Evolutionary conservation across 768 basidiomycete species (phyloP).

Genomic region (Cantharellus anzutake): DNA sequence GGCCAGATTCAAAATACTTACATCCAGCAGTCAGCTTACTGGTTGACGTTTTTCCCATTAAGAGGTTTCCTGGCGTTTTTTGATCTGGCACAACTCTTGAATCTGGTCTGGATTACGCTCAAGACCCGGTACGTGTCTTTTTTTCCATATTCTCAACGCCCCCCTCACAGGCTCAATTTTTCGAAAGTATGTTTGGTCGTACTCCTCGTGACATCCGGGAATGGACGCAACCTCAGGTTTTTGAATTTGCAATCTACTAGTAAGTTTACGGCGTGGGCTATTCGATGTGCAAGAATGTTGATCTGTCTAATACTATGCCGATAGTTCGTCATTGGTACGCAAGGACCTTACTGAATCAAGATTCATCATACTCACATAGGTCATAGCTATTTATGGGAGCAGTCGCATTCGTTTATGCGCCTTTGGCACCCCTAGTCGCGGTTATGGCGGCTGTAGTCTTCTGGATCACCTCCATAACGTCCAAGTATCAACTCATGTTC

Average conservation of each 20-base stretch:
- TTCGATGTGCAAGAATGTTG: too few relatives aligned
- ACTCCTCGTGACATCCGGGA: conserved; percentile 82
- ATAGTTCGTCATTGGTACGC: not conserved
- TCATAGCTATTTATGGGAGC: conserved; percentile 67
- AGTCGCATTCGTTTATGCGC: conserved; percentile 89
- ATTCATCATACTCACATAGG: not conserved
- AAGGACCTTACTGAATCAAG: not conserved
- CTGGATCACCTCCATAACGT: conserved; percentile 34
- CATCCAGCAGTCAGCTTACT: conserved; percentile 78
- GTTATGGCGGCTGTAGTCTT: conserved; percentile 70
- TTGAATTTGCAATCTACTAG: conserved; percentile 75
- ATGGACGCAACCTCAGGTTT: conserved; percentile 80
- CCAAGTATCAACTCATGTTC: conserved; percentile 97
- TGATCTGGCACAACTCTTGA: conserved; percentile 89
- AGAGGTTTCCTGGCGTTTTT: conserved; percentile 91
- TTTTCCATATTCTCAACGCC: not conserved
- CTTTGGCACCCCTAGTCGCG: conserved; percentile 77
- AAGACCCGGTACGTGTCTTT: conserved; percentile 43
- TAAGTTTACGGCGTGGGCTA: too few relatives aligned
- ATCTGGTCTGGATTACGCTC: conserved; percentile 69
- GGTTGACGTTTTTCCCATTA: conserved; percentile 90
- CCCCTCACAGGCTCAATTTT: not conserved
- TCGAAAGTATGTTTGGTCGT: conserved; percentile 51
- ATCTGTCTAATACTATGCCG: not conserved
- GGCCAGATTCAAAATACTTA: conserved; percentile 67